Evolutionary conservation across 768 basidiomycete species (phyloP).

Genomic region (Mycena venus): DNA sequence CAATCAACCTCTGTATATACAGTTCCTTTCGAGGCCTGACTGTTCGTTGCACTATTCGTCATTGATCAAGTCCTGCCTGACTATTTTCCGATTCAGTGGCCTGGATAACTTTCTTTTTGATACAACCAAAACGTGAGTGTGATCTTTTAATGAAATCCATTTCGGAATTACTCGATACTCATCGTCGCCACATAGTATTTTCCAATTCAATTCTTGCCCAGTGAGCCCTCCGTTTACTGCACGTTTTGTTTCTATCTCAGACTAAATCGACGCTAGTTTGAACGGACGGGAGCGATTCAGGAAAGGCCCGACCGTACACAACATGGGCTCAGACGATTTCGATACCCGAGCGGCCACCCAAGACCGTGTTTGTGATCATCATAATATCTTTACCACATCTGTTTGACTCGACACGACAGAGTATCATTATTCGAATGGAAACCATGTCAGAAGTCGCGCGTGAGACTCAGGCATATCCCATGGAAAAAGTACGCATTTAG

Average conservation of each 20-base stretch:
- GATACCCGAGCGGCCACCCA: neutral
- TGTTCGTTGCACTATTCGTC: neutral
- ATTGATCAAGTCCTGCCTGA: neutral
- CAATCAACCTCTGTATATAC: too few relatives aligned
- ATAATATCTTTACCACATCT: too few relatives aligned
- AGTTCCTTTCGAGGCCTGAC: neutral
- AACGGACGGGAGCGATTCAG: neutral
- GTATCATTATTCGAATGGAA: too few relatives aligned
- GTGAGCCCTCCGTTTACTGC: too few relatives aligned
- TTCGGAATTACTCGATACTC: neutral
- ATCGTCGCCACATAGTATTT: neutral
- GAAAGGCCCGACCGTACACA: neutral
- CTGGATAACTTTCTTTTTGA: neutral
- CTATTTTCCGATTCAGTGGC: neutral
- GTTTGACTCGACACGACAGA: too few relatives aligned
- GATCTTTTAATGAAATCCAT: neutral
- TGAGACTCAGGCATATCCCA: too few relatives aligned
- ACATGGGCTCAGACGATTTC: neutral
- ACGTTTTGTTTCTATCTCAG: neutral
- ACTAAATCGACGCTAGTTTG: neutral
- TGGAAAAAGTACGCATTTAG: too few relatives aligned
- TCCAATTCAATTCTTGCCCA: neutral
- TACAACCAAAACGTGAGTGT: neutral
- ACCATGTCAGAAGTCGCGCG: too few relatives aligned
- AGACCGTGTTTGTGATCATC: too few relatives aligned